These are phyloP conservation scores for Solanum clarkiae DNA, from an alignment of 257 asterid genomes.

Conservation along the genomic window DNA sequence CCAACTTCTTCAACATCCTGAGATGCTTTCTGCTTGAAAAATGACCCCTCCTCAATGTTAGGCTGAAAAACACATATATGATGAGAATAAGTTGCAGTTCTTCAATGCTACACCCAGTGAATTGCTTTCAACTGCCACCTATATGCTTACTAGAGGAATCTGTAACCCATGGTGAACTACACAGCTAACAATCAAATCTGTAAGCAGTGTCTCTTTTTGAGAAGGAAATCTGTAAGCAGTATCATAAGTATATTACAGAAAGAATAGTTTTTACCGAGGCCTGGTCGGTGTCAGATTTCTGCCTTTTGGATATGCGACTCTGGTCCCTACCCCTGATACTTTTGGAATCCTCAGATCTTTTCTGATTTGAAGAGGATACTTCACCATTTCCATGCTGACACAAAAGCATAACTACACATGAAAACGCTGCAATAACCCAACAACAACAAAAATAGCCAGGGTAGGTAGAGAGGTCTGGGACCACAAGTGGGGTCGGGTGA, in stretches of 20 bases:
- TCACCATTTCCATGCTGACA: not conserved
- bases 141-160: not conserved
- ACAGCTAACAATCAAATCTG: not conserved
- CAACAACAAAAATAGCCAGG: not conserved
- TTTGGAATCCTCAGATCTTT: not conserved
- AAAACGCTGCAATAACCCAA: not conserved
- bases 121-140: not conserved
- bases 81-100: not conserved
- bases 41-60: not conserved
- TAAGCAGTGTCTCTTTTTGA: not conserved
- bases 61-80: not conserved
- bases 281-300: not conserved
- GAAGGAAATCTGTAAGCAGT: not conserved
- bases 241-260: not conserved
- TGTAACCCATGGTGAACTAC: not conserved
- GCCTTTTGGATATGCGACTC: not conserved
- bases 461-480: not conserved
- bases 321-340: not conserved
- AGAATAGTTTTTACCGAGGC: not conserved
- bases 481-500: not conserved
- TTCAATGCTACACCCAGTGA: not conserved
- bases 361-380: constrained; percentile 1
- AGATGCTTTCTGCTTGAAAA: not conserved
- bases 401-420: not conserved
- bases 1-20: not conserved